Base-by-base conservation (phyloP, 345 rosid genomes). In the Moricandia moricandioides region DNA sequence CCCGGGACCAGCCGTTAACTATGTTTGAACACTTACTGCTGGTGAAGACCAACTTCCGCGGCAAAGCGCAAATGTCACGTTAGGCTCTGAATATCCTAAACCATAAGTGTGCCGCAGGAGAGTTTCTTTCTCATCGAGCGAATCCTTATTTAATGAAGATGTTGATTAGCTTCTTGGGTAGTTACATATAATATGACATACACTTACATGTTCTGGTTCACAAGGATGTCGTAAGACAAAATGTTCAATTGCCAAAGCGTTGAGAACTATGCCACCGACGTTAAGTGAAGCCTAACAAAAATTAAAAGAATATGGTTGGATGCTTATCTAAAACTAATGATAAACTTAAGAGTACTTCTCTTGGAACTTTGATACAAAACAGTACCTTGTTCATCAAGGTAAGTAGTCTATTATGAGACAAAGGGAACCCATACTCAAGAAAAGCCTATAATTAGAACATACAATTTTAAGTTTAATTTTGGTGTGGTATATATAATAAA, bases 31-130 rank as follows among this genome's bases (percentile, higher is more conserved):
- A 84, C 93, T 85, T 85, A 88, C 97, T 6, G 96, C 96, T 34
- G 98, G 98, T 49, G 98, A 93, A 34, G 98, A 93, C 96, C 94
- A 87, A 62, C 85, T 89, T 83, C 97, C 97, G 45, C 96, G 85
- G 78, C 97, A 89, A 70, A 93, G 96, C 10, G 96, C 97, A 51
- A 93, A 93, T 14, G 94, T 89, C 33, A 93, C 85, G 61, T 91
- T 89, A 10, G 98, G 93, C 70, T 91, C 98, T 17, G 96, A 93
- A 65, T 86, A 93, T n/a, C 93, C 93, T 39, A 93, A 79, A 55
- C 98, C 97, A 69, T 89, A 89, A 39, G 92, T 87, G 73, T 89
- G 91, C 33, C 88, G 76, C 0, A 91, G 79, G 45, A 91, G 82
- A 84, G 83, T 85, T 83, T 93, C 98, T 77, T 91, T 93, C 85